Base-by-base conservation (phyloP, 768 basidiomycete genomes). In the Boletus rubroflammeus region DNA sequence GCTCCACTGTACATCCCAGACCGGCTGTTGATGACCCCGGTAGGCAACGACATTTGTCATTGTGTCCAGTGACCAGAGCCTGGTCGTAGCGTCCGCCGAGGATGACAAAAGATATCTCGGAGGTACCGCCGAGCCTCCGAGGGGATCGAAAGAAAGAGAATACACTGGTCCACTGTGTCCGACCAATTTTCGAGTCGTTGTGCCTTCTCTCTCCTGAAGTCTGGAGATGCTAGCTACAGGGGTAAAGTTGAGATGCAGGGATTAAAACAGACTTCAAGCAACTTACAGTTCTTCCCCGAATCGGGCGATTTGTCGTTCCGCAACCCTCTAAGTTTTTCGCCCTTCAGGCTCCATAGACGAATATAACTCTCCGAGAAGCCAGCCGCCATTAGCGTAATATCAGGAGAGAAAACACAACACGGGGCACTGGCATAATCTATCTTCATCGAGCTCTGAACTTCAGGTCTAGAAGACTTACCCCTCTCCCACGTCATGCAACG, bases 1-100 rank as follows among this genome's bases (percentile, higher is more conserved):
- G 64, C 92, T 95, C 97, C 97, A 99, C 67, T 98, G 88, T 13
- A 96, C 94, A 62, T 98, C 97, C 97, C 97, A 99, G 0, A 99
- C 86, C 0, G 97, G 94, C 69, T 97, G 95, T 67, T 95, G 88
- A 63, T 99, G 97, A 0, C 97, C 96, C 32, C 93, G 82, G 67
- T 94, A 99, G 6, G 88, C 94, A 19, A 94, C 94, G 10, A 98
- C 74, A 62, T 97, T 97, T 15, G 90, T 83, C 80, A 93, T 84
- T 0, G 96, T 97, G 58, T 98, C 93, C 71, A 98, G 75, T 6
- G 93, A 96, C 97, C 97, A 99, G 19, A 99, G 73, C 13, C 97
- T 84, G 40, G 86, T 75, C 0, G 96, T 95, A 1, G 90, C 83
- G 67, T 99, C 97, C 41, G 94, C 91, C 14, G 97, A 98, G 2